These are phyloP conservation scores for Zasmidium citrigriseum DNA, from an alignment of 2,329 filamentous ascomycete species.

Conservation along the genomic window DNA sequence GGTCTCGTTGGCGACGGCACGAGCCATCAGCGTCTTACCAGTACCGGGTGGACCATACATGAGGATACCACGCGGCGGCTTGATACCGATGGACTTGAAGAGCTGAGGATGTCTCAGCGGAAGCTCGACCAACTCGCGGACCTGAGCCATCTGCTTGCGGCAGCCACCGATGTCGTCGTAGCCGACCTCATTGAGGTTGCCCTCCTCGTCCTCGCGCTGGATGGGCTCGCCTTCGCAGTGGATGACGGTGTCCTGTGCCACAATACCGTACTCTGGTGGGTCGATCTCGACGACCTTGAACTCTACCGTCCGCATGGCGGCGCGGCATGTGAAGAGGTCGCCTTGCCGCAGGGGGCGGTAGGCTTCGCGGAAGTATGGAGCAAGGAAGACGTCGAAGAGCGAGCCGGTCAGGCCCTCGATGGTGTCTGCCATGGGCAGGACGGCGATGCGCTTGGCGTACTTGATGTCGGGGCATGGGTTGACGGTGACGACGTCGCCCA, in stretches of 20 bases:
- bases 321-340: conserved; percentile 94
- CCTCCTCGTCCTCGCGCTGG: conserved; percentile 97
- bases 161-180: conserved; percentile 99
- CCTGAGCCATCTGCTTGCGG: conserved; percentile 99
- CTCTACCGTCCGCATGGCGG: conserved; percentile 98
- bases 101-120: conserved; percentile 95
- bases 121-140: conserved; percentile 96
- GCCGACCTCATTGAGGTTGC: conserved; percentile 97
- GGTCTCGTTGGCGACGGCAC: conserved; percentile 97
- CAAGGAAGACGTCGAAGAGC: conserved; percentile 98
- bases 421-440: conserved; percentile 96
- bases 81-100: conserved; percentile 99
- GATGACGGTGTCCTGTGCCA: conserved; percentile 97
- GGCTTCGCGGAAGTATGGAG: conserved; percentile 98
- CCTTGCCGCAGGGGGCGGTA: conserved; percentile 97
- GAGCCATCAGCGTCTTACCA: conserved; percentile 98
- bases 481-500: conserved; percentile 95
- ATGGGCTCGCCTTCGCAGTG: conserved; percentile 98
- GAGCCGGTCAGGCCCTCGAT: conserved; percentile 97
- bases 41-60: conserved; percentile 94
- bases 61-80: conserved; percentile 96
- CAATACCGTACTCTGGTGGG: conserved; percentile 96
- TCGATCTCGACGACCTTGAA: conserved; percentile 99
- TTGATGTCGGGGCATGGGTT: conserved; percentile 99
- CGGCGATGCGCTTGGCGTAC: conserved; percentile 99